phyloP scores from a whole-genome alignment of 2,329 filamentous ascomycete genomes.

The Myrmaecium sp. region DNA sequence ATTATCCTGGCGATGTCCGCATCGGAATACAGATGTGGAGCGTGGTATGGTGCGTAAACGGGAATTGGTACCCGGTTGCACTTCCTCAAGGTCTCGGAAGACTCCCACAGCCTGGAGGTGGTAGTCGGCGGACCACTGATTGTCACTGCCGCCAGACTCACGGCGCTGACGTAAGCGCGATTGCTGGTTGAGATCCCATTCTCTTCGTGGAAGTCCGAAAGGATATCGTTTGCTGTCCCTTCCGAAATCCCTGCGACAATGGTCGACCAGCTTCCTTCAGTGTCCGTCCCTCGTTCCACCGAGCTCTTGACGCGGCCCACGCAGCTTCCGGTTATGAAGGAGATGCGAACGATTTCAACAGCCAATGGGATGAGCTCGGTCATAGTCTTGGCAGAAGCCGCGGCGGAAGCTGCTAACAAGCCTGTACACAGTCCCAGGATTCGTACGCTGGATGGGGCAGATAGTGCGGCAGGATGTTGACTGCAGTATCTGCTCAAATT shows the following conservation, averaged over 20 bases:
- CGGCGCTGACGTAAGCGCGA: constrained; percentile 41
- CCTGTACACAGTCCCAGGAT: constrained; percentile 53
- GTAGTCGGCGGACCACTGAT: constrained; percentile 41
- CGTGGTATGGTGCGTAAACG: constrained; percentile 43
- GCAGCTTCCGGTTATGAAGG: constrained; percentile 43
- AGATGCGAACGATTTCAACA: constrained; percentile 46
- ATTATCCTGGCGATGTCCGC: constrained; percentile 36
- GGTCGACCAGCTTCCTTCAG: constrained; percentile 49
- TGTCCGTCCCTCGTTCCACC: constrained; percentile 35
- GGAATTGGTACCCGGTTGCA: constrained; percentile 36
- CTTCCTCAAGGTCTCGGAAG: constrained; percentile 30
- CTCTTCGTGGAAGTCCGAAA: constrained; percentile 41
- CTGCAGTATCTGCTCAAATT: constrained; percentile 24
- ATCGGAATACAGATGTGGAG: constrained; percentile 35
- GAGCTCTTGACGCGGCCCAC: constrained; percentile 26
- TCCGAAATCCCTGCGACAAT: constrained; percentile 43
- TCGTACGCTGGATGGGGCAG: constrained; percentile 29
- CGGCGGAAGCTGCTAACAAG: constrained; percentile 50
- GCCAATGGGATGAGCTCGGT: constrained; percentile 45
- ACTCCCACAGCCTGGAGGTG: constrained; percentile 33
- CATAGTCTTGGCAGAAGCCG: constrained; percentile 45
- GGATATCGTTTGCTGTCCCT: constrained; percentile 30
- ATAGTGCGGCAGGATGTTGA: constrained; percentile 37
- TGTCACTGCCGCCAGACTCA: constrained; percentile 41
- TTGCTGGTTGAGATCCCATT: constrained; percentile 34